Percentiles rank a stretch among this genome's conserved stretches.
These are phyloP conservation scores for Reticulascus tulasneorum DNA, from an alignment of 2,329 filamentous ascomycete genomes.

Conservation along the genomic window DNA sequence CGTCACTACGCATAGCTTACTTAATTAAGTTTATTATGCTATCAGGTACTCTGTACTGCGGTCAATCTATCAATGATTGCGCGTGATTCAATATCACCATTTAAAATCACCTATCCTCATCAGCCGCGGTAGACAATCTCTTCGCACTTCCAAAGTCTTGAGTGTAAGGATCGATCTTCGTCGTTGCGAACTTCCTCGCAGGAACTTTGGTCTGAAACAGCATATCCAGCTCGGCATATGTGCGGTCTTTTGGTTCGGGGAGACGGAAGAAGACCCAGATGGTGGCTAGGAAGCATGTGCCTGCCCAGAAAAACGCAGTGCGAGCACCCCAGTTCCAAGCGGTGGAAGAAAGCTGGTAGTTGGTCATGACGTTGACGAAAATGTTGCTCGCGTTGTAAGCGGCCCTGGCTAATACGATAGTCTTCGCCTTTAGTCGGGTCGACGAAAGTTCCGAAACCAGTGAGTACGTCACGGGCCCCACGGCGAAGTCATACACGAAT, in stretches of 20 bases:
- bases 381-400: conserved; percentile 47
- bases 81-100: too few species aligned
- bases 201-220: conserved; percentile 34
- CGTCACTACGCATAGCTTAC: too few species aligned
- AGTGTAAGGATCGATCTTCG: conserved; percentile 32
- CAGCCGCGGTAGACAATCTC: conserved; percentile 11
- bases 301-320: conserved; percentile 44
- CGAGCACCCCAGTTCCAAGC: conserved; percentile 46
- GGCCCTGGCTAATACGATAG: conserved; percentile 47
- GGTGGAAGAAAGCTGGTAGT: conserved; percentile 42
- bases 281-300: conserved; percentile 42
- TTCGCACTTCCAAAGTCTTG: conserved; percentile 10
- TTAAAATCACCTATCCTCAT: too few species aligned
- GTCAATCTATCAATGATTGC: too few species aligned
- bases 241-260: conserved; percentile 49
- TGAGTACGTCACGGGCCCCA: conserved; percentile 51
- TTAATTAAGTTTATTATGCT: too few species aligned
- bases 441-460: conserved; percentile 51
- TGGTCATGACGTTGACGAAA: conserved; percentile 44
- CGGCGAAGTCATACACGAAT: conserved; percentile 50
- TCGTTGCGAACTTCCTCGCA: conserved; percentile 36
- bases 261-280: conserved; percentile 48
- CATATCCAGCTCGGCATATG: conserved; percentile 40
- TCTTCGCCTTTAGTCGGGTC: conserved; percentile 50
- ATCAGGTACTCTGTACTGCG: too few species aligned